These are phyloP conservation scores for Oryza glaberrima DNA, from an alignment of 176 grass and related monocot species.

Conservation along the genomic window DNA sequence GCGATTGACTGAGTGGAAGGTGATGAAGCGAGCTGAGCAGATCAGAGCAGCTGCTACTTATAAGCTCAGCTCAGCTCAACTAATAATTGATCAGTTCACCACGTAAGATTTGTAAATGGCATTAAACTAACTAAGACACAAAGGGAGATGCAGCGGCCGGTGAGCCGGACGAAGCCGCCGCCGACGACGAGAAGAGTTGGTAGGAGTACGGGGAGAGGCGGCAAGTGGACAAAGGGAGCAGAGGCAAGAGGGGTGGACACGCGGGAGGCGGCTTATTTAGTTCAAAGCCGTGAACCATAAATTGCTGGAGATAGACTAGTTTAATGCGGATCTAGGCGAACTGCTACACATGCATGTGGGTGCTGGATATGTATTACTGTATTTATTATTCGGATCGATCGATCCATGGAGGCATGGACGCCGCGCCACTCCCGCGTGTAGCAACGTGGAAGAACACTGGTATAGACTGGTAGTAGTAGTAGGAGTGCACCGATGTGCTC, in stretches of 20 bases:
- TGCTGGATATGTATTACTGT: neutral
- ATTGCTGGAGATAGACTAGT: slow-evolving; percentile 3
- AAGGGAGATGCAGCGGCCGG: neutral
- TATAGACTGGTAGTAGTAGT: too few relatives aligned
- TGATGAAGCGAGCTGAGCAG: neutral
- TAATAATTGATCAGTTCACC: neutral
- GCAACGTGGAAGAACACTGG: too few relatives aligned
- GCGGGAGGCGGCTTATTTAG: neutral
- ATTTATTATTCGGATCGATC: too few relatives aligned
- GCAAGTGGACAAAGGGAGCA: slow-evolving; percentile 12
- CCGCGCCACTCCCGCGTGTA: too few relatives aligned
- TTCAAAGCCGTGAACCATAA: neutral
- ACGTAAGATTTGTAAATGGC: neutral
- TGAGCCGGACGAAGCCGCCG: neutral
- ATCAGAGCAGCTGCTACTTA: slow-evolving; percentile 34
- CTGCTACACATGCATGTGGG: slow-evolving; percentile 6
- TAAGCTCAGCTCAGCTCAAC: slow-evolving; percentile 8
- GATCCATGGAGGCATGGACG: neutral
- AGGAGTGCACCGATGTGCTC: too few relatives aligned
- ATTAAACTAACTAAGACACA: neutral
- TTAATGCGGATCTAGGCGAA: slow-evolving; percentile 31
- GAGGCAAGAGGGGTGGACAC: too few relatives aligned
- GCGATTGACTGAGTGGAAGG: too few relatives aligned
- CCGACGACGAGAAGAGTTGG: neutral
- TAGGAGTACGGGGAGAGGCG: neutral